These are phyloP conservation scores for Anthostomella pinea DNA, from an alignment of 2,329 filamentous ascomycete species.

Conservation along the genomic window DNA sequence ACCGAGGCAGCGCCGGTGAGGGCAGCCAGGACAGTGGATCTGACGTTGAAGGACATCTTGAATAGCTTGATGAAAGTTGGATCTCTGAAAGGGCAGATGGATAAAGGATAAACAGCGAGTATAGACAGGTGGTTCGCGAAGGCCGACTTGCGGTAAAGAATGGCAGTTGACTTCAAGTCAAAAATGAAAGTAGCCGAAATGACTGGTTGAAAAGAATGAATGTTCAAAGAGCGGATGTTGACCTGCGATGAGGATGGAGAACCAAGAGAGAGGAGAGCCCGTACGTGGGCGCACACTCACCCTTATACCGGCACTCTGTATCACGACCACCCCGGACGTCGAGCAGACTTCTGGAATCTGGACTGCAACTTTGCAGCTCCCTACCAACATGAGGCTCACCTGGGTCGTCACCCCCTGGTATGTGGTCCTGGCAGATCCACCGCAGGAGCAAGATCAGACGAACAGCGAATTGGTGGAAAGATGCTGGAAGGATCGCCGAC, in stretches of 20 bases:
- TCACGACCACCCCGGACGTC: background rate
- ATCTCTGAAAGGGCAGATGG: background rate
- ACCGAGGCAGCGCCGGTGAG: constrained; percentile 1
- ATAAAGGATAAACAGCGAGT: background rate
- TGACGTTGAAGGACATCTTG: constrained; percentile 2
- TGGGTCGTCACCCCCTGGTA: background rate
- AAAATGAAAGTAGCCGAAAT: constrained; percentile 5
- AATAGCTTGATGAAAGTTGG: background rate
- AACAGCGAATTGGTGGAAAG: too few species aligned
- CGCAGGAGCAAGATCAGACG: too few species aligned
- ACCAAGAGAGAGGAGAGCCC: background rate
- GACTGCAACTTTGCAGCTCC: background rate
- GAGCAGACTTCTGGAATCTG: background rate
- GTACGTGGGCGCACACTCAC: background rate
- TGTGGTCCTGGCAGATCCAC: too few species aligned
- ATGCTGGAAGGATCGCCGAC: too few species aligned
- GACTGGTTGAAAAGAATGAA: constrained; percentile 3
- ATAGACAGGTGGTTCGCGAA: constrained; percentile 2
- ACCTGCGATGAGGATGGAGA: constrained; percentile 4
- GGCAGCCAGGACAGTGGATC: constrained; percentile 1
- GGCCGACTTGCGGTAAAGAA: constrained; percentile 9
- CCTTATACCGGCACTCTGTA: too few species aligned
- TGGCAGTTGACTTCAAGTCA: constrained; percentile 8
- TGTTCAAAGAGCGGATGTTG: constrained; percentile 3
- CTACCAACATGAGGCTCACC: background rate